Conservation (phyloP, 495 filamentous ascomycete genomes). For the Collariella sp. region DNA sequence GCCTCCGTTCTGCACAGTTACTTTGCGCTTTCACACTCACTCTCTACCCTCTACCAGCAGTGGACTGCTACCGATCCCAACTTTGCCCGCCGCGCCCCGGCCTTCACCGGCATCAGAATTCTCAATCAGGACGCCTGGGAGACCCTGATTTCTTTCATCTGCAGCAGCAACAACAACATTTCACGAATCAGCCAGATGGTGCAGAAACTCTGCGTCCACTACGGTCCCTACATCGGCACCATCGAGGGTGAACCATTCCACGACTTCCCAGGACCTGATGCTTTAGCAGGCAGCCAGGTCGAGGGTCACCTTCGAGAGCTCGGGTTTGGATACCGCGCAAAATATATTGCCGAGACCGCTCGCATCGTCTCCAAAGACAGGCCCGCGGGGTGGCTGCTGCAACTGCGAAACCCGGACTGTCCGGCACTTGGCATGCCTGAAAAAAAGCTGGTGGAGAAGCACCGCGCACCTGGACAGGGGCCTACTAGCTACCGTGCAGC, state of each 20-base stretch:
- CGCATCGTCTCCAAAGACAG: conserved; percentile 57
- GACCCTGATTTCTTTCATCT: conserved; percentile 87
- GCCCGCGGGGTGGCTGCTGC: conserved; percentile 65
- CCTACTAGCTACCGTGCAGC: conserved; percentile 57
- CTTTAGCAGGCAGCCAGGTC: conserved; percentile 57
- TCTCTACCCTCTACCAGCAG: conserved; percentile 68
- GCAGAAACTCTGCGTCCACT: conserved; percentile 78
- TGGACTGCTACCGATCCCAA: conserved; percentile 83
- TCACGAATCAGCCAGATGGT: conserved; percentile 92
- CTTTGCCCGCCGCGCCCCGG: conserved; percentile 78
- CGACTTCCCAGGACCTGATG: conserved; percentile 74
- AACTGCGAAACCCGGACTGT: conserved; percentile 66
- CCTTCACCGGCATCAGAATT: conserved; percentile 89
- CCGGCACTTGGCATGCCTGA: conserved; percentile 39
- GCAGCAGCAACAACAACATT: conserved; percentile 99
- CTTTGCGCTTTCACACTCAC: conserved; percentile 67
- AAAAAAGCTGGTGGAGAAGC: not conserved
- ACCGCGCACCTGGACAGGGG: not conserved
- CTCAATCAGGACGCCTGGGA: conserved; percentile 96
- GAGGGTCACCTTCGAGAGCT: conserved; percentile 71
- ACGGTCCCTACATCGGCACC: conserved; percentile 66
- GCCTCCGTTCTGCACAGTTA: conserved; percentile 64
- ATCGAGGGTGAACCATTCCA: conserved; percentile 66
- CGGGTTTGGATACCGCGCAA: conserved; percentile 92
- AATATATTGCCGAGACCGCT: conserved; percentile 82